phyloP scores from a whole-genome alignment of 2,329 filamentous ascomycete species.

The Colletotrichum sp. region DNA sequence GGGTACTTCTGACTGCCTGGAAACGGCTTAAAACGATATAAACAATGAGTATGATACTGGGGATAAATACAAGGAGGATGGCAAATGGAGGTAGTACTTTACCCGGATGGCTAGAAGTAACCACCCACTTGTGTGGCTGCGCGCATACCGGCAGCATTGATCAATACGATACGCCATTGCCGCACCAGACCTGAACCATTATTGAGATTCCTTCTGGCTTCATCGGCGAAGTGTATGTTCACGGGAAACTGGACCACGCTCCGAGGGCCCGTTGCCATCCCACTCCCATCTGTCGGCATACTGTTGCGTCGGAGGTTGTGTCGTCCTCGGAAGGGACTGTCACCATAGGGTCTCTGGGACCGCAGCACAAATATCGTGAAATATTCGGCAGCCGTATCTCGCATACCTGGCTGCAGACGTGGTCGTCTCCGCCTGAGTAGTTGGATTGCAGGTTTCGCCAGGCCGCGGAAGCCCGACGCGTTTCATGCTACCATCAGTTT shows the following conservation, averaged over 20 bases:
- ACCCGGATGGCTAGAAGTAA: neutral
- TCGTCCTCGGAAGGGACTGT: too few relatives aligned
- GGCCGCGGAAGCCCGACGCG: too few relatives aligned
- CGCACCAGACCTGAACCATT: neutral
- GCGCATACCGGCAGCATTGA: neutral
- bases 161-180: too few relatives aligned
- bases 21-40: neutral
- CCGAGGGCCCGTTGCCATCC: neutral
- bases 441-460: neutral
- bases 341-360: neutral
- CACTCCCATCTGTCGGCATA: too few relatives aligned
- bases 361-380: fast-evolving
- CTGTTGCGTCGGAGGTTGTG: too few relatives aligned
- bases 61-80: fast-evolving
- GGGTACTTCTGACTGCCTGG: neutral
- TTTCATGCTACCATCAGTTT: too few relatives aligned
- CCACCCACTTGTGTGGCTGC: neutral
- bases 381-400: neutral
- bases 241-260: neutral
- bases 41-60: neutral
- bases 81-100: neutral
- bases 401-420: neutral
- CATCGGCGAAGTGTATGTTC: neutral
- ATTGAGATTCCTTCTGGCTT: neutral
- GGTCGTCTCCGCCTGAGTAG: neutral